Base-by-base conservation (phyloP, 73 alveolate species). In the Paramecium sonneborni region DNA sequence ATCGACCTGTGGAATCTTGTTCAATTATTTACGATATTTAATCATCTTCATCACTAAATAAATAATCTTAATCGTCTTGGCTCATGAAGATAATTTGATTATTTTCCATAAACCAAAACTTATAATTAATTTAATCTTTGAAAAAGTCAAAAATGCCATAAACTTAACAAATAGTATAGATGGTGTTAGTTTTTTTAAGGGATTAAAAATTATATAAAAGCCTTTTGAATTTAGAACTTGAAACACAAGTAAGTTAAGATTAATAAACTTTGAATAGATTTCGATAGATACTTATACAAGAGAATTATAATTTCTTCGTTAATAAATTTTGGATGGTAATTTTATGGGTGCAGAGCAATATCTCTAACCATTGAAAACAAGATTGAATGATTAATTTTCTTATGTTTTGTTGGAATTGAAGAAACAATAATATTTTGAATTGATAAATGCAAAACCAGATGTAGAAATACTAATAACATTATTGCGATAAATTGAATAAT, bases 371-470 rank as follows among this genome's bases (percentile, higher is more conserved):
- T 92, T 95, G 48, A 95, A 97, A 55, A 74, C 95, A 34, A 92
- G 98, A 38, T 72, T 92, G 28, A 92, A 93, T 41, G 95, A 96
- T 56, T 95, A 98, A 92, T 93, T 85, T 93, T 85, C 92, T 23
- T 85, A 85, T 56, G 97, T 96, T 82, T 79, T 96, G 30, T 96
- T 96, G 82, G 98, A 97, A 79, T 88, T 98, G 41, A 95, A 97
- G 88, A 98, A 97, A 93, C 95, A 98, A 92, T 94, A 96, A 92
- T 98, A 96, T 82, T 94, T 98, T 44, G 99, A 98, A 93, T 41
- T 95, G 62, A 85, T 95, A n/a, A 92, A 84, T 32, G 52, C 89
- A 93, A 79, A 85, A 70, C 93, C 95, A 84, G 91, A 92, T 86
- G 87, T 92, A 23, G 91, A 92, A 87, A 52, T 70, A 34, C 85